phyloP scores from a whole-genome alignment of 164 flowering plant species.

The Macadamia tetraphylla region DNA sequence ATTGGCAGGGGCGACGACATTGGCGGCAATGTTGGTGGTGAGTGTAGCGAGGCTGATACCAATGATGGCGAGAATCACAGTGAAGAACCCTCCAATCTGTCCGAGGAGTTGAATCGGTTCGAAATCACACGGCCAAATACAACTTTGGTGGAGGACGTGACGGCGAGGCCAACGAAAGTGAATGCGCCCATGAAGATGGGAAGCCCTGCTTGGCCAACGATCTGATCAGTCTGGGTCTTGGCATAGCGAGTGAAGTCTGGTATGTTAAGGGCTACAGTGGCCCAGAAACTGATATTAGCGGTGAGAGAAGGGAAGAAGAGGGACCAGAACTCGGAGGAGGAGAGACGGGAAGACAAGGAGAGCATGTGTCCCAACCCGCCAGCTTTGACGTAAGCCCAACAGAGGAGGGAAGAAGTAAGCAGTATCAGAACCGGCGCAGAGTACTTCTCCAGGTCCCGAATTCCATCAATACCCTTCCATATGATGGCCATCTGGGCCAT shows the following conservation, averaged over 20 bases:
- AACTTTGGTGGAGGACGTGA: constrained; percentile 68
- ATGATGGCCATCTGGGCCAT: constrained; percentile 50
- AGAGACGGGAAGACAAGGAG: constrained; percentile 49
- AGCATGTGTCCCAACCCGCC: constrained; percentile 81
- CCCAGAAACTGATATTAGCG: constrained; percentile 92
- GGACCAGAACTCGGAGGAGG: constrained; percentile 60
- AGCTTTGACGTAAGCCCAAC: constrained; percentile 74
- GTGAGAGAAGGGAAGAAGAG: constrained; percentile 87
- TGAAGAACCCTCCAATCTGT: constrained; percentile 49
- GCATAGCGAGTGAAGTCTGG: constrained; percentile 89
- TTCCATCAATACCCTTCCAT: constrained; percentile 81
- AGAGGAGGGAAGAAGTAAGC: constrained; percentile 50
- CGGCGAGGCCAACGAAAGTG: constrained; percentile 90
- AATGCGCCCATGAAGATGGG: constrained; percentile 88
- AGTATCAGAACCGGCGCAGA: constrained; percentile 69
- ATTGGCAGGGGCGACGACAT: constrained; percentile 91
- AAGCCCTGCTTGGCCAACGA: constrained; percentile 74
- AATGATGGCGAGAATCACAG: constrained; percentile 51
- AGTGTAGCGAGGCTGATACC: constrained; percentile 79
- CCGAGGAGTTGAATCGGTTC: constrained; percentile 76
- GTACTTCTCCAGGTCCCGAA: constrained; percentile 68
- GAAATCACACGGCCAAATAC: constrained; percentile 77
- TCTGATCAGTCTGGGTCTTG: constrained; percentile 67
- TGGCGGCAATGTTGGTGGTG: constrained; percentile 89
- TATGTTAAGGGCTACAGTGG: constrained; percentile 77